These are phyloP conservation scores for Petunia secreta DNA, from an alignment of 257 asterid species.

Conservation along the genomic window DNA sequence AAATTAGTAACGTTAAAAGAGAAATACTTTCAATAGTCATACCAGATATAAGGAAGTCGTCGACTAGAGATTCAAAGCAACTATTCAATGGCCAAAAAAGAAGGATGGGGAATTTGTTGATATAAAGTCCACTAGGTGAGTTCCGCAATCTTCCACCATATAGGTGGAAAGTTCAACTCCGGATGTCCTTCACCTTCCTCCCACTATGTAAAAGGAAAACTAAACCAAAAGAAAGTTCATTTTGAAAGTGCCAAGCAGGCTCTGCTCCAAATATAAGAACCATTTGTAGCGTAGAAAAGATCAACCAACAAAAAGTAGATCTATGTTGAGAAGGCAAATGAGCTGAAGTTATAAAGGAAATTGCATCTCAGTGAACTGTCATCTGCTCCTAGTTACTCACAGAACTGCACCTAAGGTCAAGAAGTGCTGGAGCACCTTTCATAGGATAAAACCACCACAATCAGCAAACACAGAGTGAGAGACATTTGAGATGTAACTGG, in stretches of 20 bases:
- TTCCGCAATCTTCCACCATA: slow-evolving; percentile 10
- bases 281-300: neutral
- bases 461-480: slow-evolving; percentile 3
- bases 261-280: neutral
- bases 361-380: neutral
- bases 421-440: neutral
- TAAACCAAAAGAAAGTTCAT: neutral
- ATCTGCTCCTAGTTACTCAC: neutral
- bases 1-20: slow-evolving; percentile 1
- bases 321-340: neutral
- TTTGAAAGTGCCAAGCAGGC: neutral
- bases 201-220: neutral
- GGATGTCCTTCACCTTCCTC: neutral
- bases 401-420: neutral
- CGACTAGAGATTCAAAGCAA: neutral
- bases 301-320: neutral
- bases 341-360: neutral
- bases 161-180: neutral
- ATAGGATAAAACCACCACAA: neutral
- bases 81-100: neutral
- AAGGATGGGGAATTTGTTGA: neutral
- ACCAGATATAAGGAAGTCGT: neutral
- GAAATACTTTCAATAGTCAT: neutral
- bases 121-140: neutral
- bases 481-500: neutral